phyloP scores from a whole-genome alignment of 257 asterid species.

The Plantago major region DNA sequence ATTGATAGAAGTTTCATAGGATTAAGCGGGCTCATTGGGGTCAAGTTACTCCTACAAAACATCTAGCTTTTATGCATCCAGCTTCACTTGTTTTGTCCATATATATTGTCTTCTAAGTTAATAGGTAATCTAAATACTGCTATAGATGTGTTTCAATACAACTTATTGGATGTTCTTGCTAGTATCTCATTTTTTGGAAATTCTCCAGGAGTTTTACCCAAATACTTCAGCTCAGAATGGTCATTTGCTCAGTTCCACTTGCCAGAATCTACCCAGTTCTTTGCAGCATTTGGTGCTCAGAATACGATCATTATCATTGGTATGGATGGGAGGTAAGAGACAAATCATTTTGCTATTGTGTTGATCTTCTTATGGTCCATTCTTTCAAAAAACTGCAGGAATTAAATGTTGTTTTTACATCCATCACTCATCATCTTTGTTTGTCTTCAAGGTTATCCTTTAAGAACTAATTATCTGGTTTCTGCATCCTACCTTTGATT shows the following conservation, averaged over 20 bases:
- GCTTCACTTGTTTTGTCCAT: no score
- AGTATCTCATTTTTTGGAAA: conserved; percentile 15
- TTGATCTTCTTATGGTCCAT: no score
- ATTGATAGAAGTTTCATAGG: no score
- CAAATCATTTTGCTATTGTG: background rate
- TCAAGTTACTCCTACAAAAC: no score
- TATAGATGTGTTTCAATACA: conserved; percentile 1
- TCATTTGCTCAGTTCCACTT: conserved; percentile 91
- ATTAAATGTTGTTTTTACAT: no score
- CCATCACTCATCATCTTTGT: conserved; percentile 1
- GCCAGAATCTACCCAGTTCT: conserved; percentile 63
- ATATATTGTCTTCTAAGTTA: background rate
- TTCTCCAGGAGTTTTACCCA: conserved; percentile 75
- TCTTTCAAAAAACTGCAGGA: no score
- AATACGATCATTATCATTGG: conserved; percentile 58
- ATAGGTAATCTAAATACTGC: background rate
- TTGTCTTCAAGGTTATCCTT: background rate
- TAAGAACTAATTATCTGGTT: conserved; percentile 12
- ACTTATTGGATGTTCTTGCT: conserved; percentile 2
- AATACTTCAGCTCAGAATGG: conserved; percentile 97
- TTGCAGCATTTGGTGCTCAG: conserved; percentile 75
- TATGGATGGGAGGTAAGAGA: conserved; percentile 78
- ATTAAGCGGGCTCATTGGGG: no score
- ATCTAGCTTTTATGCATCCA: no score
- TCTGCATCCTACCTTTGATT: conserved; percentile 15